Base-by-base conservation (phyloP, 495 filamentous ascomycete species). In the Aspergillus olivimuriae region DNA sequence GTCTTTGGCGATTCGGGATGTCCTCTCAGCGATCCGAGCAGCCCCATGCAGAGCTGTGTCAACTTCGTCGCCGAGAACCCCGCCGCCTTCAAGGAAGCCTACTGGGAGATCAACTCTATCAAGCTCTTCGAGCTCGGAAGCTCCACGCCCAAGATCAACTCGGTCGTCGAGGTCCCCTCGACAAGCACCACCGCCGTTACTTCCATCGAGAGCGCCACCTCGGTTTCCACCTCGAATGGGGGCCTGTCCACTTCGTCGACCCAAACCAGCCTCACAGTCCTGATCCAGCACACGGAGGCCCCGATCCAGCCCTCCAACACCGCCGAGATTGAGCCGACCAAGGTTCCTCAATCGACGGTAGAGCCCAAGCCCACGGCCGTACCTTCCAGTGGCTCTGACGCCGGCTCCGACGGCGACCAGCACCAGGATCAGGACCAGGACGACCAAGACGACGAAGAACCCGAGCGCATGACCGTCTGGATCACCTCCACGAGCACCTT, bases 61-160 rank as follows among this genome's bases (percentile, higher is more conserved):
- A 74, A 72, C 11, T 87, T 75, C 51, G 86, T 90, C n/a, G 72
- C 67, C n/a, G 51, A 66, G 35, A 77, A 85, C 54, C 83, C 84
- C 0, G 33, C 50, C 6, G 73, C 64, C 4, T 88, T 83, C 52
- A 51, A 61, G 43, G 60, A 87, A 14, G 70, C 81, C 2, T 89
- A 82, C 63, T 90, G 85, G 84, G 57, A 77, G 31, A 75, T 90
- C 53, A 86, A 86, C 50, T 82, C 68, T 3, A 65, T 87, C 53
- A 70, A 78, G 58, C 73, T 85, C n/a, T 86, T 76, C 55, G 67
- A 80, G 50, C 53, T 51, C 5, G 60, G 62, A n/a, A n/a, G n/a
- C 2, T 28, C 17, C 10, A 20, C 20, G 12, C 14, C 31, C 32
- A 15, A 47, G 10, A 39, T 41, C n/a, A n/a, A n/a, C n/a, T n/a